phyloP scores from a whole-genome alignment of 805 yeast species.

The Kuraishia borneana region DNA sequence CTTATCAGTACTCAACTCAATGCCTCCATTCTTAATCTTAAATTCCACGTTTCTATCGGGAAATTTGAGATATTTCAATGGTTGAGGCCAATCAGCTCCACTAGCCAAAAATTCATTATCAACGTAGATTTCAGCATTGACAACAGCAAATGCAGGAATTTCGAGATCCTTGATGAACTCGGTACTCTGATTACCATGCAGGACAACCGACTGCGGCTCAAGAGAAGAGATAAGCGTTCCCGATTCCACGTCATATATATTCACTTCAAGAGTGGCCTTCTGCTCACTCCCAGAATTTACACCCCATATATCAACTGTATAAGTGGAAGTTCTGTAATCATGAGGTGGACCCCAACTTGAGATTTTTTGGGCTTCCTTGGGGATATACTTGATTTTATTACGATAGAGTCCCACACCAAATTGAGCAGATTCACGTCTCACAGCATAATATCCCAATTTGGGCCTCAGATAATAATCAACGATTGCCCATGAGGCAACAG shows the following conservation, averaged over 20 bases:
- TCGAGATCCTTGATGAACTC: constrained; percentile 4
- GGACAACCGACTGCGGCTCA: not conserved
- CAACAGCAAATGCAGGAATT: not conserved
- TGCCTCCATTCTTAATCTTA: constrained; percentile 5
- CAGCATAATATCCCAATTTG: constrained; percentile 33
- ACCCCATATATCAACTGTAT: constrained; percentile 1
- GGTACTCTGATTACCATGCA: constrained; percentile 15
- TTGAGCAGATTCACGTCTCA: constrained; percentile 28
- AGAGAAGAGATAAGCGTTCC: constrained; percentile 14
- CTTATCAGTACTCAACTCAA: constrained; percentile 9
- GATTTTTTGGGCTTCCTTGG: constrained; percentile 6
- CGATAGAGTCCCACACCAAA: constrained; percentile 24
- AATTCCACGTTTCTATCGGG: constrained; percentile 12
- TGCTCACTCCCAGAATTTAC: not conserved
- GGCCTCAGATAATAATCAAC: constrained; percentile 30
- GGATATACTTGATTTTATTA: constrained; percentile 5
- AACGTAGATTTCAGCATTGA: not conserved
- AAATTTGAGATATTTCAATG: constrained; percentile 16
- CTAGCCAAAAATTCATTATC: constrained; percentile 14
- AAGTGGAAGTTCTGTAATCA: not conserved
- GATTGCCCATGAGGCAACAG: constrained; percentile 37
- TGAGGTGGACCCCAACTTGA: constrained; percentile 3
- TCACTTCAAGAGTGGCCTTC: constrained; percentile 15
- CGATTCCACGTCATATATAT: constrained; percentile 18
- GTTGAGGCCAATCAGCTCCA: not conserved